Conservation (phyloP, 2,329 filamentous ascomycete species). For the Aquanectria penicillioides region DNA sequence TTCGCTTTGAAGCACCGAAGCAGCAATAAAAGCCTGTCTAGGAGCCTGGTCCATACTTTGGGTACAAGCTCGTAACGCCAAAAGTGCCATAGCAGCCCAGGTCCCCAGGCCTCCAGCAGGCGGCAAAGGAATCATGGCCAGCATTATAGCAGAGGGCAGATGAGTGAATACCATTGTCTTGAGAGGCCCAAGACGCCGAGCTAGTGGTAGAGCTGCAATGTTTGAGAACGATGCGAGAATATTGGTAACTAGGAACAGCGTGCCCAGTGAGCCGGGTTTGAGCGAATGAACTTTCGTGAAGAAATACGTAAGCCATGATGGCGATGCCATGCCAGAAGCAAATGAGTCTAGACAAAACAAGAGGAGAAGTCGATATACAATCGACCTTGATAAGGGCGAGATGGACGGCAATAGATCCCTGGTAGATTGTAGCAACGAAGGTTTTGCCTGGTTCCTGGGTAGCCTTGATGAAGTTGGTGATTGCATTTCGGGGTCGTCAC, state of each 20-base stretch:
- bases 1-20: conserved; percentile 31
- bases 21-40: conserved; percentile 33
- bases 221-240: conserved; percentile 36
- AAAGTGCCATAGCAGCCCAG: conserved; percentile 29
- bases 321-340: conserved; percentile 35
- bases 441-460: no score
- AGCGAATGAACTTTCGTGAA: conserved; percentile 37
- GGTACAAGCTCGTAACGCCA: conserved; percentile 36
- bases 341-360: conserved; percentile 36
- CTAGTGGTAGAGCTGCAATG: conserved; percentile 30
- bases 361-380: conserved; percentile 29
- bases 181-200: conserved; percentile 31
- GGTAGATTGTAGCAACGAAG: no score
- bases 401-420: no score
- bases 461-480: no score
- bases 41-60: conserved; percentile 36
- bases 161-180: conserved; percentile 38
- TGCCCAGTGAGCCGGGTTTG: conserved; percentile 29
- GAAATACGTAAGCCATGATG: conserved; percentile 40
- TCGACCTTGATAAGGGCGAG: no score
- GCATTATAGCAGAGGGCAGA: conserved; percentile 32
- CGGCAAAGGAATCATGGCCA: conserved; percentile 31
- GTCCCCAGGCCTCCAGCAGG: conserved; percentile 34
- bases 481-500: background rate
- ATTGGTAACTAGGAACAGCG: conserved; percentile 33